A percentile compares a stretch with the other conserved stretches of the same genome.
phyloP scores from a whole-genome alignment of 2,329 filamentous ascomycete genomes.

The Aspergillus texensis region DNA sequence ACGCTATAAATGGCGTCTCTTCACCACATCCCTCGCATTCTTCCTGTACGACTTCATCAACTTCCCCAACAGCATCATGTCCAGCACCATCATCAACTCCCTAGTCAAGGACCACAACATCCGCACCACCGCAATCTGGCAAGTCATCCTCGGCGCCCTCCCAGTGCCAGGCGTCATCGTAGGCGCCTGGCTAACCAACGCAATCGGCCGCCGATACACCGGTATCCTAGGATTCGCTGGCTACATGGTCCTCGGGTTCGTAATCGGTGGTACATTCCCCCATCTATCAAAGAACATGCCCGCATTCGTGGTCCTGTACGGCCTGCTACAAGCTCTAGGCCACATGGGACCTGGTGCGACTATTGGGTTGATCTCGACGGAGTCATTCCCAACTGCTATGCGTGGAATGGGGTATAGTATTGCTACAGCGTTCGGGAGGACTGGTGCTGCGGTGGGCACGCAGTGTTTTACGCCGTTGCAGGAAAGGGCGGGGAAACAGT shows the following conservation, averaged over 20 bases:
- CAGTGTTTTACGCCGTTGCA: conserved; percentile 38
- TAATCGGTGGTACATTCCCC: conserved; percentile 34
- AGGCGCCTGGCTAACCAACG: conserved; percentile 37
- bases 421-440: conserved; percentile 37
- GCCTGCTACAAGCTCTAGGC: conserved; percentile 34
- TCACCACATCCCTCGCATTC: conserved; percentile 38
- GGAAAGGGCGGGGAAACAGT: conserved; percentile 29
- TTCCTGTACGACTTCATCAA: conserved; percentile 44
- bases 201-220: conserved; percentile 34
- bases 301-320: conserved; percentile 39
- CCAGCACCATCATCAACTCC: conserved; percentile 36
- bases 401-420: conserved; percentile 38
- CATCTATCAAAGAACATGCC: conserved; percentile 32
- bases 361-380: conserved; percentile 36
- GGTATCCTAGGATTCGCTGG: conserved; percentile 35
- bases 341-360: conserved; percentile 41
- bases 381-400: conserved; percentile 37
- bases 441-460: conserved; percentile 39
- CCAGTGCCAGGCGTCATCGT: conserved; percentile 39
- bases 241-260: conserved; percentile 33
- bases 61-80: conserved; percentile 42
- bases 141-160: conserved; percentile 36
- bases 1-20: conserved; percentile 31
- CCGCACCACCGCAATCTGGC: conserved; percentile 38
- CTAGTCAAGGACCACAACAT: conserved; percentile 36